Evolutionary conservation across 2,329 filamentous ascomycete species (phyloP), one percentile per base, ranked within the genome.

Genomic region (Niveomyces coronatus): DNA sequence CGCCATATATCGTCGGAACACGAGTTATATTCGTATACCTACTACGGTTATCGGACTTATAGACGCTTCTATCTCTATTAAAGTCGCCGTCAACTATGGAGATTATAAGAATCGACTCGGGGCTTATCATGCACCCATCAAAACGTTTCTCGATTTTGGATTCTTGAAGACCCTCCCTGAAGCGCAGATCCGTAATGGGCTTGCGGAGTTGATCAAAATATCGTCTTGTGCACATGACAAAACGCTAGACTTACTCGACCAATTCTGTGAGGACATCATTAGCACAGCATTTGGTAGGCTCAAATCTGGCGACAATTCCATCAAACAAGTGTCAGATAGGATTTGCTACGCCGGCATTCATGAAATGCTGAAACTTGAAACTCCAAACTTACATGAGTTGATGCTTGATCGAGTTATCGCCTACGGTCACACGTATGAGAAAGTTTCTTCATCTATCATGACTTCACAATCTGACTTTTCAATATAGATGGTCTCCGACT

Each of bases 31-130:
- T 52, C 76, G 80, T 33, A 71, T 85, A 8, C 81, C 81, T 2
- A 85, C 81, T 0, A 85, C 81, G 1, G 76, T 85, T 45, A 84
- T 85, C 51, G 80, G 81, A 9, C 65, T 85, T 33, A 85, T 85
- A 43, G 81, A 85, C 51, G 81, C 81, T 3, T 82, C 77, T 14
- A 81, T 85, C 35, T 81, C 75, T 24, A 85, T 85, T 65, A 84
- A 85, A 54, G 80, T 85, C n/a, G 81, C 77, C 10, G 79, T 85
- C 50, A 85, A 85, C 63, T 83, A 84, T 50, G 79, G 77, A 53
- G 75, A 78, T 55, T 82, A 83, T 65, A 85, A 85, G 67, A 85
- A 85, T 60, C 68, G 79, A 10, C 69, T 85, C 0, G 79, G 79
- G 19, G 80, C 79, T 4, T 85, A 85, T 53, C 80, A 85, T 50